A percentile compares a stretch with the other conserved stretches of the same genome.
Conservation (phyloP, 1,284 basidiomycete genomes). For the Microbotryum scabiosae region DNA sequence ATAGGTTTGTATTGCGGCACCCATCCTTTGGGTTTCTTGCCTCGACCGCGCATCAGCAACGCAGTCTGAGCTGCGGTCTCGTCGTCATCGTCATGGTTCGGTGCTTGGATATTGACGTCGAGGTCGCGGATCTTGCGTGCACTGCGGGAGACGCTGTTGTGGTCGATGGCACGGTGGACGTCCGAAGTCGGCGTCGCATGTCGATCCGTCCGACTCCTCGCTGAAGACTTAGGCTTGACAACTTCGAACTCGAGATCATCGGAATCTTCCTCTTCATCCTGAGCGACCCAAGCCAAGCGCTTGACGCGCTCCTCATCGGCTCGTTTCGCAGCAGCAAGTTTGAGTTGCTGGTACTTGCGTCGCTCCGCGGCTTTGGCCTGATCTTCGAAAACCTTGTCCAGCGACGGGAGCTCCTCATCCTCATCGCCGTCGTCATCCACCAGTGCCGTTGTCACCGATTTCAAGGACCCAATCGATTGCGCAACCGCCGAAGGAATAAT, state of each 20-base stretch:
- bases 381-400: neutral
- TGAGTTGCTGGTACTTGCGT: neutral
- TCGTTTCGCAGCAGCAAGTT: neutral
- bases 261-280: neutral
- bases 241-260: conserved; percentile 27
- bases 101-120: neutral
- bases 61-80: neutral
- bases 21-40: too few species aligned
- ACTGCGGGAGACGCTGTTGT: neutral
- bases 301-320: neutral
- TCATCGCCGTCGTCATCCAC: neutral
- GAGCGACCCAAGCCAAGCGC: neutral
- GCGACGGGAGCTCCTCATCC: conserved; percentile 1
- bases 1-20: too few species aligned
- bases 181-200: neutral
- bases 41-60: too few species aligned
- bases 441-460: neutral
- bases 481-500: neutral
- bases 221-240: neutral
- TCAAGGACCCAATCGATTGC: neutral
- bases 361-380: neutral
- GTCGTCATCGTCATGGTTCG: neutral
- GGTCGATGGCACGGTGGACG: neutral
- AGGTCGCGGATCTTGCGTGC: conserved; percentile 1
- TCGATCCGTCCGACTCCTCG: neutral